Evolutionary conservation across 148 eudicot genomes (phyloP), one percentile per base, ranked within the genome.

Genomic region (Spergularia marina): DNA sequence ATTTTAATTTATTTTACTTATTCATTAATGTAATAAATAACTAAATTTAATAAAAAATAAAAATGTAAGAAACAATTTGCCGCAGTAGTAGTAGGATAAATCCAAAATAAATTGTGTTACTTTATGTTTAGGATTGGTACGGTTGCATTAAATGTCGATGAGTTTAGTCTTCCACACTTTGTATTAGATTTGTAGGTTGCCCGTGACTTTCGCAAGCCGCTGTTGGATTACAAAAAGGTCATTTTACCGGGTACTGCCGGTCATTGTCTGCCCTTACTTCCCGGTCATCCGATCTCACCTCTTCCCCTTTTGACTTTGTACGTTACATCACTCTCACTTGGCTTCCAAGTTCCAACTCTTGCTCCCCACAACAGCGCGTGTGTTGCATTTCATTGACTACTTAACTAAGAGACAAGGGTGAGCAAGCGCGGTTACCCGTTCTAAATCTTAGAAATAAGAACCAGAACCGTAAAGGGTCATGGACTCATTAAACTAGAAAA

Each of bases 171-270:
- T 49, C 17, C 56, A 69, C 67, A 44, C 41, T 25, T 40, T 54
- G 49, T 10, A 6, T 62, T n/a, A n/a, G 2, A 62, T 12, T 63
- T 63, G 41, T 54, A 71, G 54, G 41, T 82, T 74, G 54, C 65
- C 81, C 84, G 84, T 78, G 78, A 76, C 80, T 72, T 61, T 51
- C 64, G 81, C 77, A 64, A 61, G 78, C 58, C 67, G 67, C 78
- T 72, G 34, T 53, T 74, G 30, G 63, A 44, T 18, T 39, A 7
- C 65, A 14, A 13, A 73, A 60, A 60, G 18, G 40, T 62, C 18
- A 73, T 25, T 2, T 56, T 14, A 76, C 71, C 78, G 73, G 80
- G 64, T 77, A 67, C 16, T 10, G 51, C 70, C 74, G 76, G 79
- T 74, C 68, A 56, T 18, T 16, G 20, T 54, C 61, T 51, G 16